Conservation (phyloP, 371 early-diverging fungal species). For the Mortierella sp. region DNA sequence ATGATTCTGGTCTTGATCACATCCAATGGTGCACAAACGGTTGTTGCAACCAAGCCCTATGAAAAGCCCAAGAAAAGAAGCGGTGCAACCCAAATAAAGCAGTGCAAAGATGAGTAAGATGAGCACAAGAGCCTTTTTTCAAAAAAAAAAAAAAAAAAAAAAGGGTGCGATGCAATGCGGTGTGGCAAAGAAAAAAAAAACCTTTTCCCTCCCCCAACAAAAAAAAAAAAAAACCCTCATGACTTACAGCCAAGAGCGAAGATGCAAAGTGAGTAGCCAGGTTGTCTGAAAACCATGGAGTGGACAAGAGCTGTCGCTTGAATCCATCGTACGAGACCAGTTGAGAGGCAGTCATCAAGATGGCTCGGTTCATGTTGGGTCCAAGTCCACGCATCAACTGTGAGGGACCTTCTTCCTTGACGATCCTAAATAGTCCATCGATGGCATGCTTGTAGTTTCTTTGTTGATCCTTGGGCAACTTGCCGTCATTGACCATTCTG, state of each 20-base stretch:
- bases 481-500: conserved; percentile 88
- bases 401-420: conserved; percentile 70
- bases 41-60: conserved; percentile 89
- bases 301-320: conserved; percentile 69
- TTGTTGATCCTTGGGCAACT: conserved; percentile 68
- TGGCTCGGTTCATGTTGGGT: conserved; percentile 80
- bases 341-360: conserved; percentile 84
- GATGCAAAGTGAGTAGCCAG: conserved; percentile 77
- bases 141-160: conserved; percentile 16
- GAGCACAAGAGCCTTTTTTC: neutral
- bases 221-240: neutral
- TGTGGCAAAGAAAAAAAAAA: neutral
- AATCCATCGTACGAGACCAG: conserved; percentile 79
- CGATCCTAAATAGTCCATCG: conserved; percentile 77
- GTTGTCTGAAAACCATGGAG: conserved; percentile 71
- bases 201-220: neutral
- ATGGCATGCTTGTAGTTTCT: conserved; percentile 82
- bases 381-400: conserved; percentile 78
- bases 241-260: conserved; percentile 78
- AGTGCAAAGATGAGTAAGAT: neutral
- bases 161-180: conserved; percentile 3
- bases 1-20: conserved; percentile 93
- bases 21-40: conserved; percentile 87
- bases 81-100: no score
- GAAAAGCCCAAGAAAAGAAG: neutral